Evolutionary conservation across 305 asterid genomes (phyloP).

Genomic region (Fraxinus sp.): DNA sequence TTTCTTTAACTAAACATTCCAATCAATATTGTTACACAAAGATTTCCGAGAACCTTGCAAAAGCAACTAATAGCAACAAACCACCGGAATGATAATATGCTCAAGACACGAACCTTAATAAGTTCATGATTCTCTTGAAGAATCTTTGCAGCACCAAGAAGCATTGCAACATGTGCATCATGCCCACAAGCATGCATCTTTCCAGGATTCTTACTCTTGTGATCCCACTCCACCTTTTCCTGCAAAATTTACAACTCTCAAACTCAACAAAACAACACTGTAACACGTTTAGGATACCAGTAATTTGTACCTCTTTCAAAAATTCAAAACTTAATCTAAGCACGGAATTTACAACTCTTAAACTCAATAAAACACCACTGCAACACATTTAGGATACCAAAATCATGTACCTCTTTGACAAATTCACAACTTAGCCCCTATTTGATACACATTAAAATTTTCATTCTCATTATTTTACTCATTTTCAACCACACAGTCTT

Average conservation of each 20-base stretch:
- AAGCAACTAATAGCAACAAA: not conserved
- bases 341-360: not conserved
- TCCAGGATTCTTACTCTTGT: slow-evolving; percentile 83
- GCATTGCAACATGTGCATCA: slow-evolving; percentile 94
- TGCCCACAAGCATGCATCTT: slow-evolving; percentile 99
- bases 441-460: no score
- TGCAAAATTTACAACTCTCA: slow-evolving; percentile 19
- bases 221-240: slow-evolving; percentile 97
- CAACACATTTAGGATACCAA: not conserved
- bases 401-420: not conserved
- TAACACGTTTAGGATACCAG: not conserved
- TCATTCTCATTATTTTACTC: no score
- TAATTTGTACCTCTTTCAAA: not conserved
- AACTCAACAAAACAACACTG: not conserved
- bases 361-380: not conserved
- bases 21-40: not conserved
- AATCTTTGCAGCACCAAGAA: slow-evolving; percentile 93
- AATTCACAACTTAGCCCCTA: not conserved
- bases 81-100: not conserved
- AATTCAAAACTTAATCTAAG: slow-evolving; percentile 2
- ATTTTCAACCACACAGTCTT: no score
- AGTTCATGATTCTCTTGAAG: slow-evolving; percentile 61
- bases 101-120: slow-evolving; percentile 49
- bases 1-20: not conserved
- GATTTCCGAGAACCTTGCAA: not conserved